Conservation (phyloP, 2,329 filamentous ascomycete species). For the Trichoderma gracile region DNA sequence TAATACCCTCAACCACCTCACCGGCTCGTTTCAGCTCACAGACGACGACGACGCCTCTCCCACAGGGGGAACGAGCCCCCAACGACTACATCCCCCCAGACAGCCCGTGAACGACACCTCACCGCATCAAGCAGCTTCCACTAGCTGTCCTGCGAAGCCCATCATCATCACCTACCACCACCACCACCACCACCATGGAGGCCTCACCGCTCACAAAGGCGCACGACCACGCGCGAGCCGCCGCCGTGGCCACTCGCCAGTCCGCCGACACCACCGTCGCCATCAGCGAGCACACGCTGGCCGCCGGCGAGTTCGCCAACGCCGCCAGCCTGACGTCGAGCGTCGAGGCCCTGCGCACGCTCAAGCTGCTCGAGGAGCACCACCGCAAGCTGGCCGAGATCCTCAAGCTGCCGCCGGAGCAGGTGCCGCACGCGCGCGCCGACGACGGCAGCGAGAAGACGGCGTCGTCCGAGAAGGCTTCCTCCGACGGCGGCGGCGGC, state of each 20-base stretch:
- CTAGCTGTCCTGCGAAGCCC: not conserved
- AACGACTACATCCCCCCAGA: not conserved
- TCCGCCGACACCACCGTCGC: constrained; percentile 76
- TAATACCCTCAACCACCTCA: not conserved
- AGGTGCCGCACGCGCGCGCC: constrained; percentile 38
- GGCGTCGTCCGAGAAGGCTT: constrained; percentile 30
- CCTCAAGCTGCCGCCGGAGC: constrained; percentile 65
- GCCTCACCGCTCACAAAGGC: constrained; percentile 58
- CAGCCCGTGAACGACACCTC: not conserved
- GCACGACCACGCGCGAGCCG: constrained; percentile 85
- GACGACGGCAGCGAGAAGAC: constrained; percentile 35
- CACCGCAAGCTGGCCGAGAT: constrained; percentile 82
- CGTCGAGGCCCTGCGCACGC: constrained; percentile 75
- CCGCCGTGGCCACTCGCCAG: constrained; percentile 74
- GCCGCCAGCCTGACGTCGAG: constrained; percentile 71
- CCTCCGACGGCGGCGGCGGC: not conserved
- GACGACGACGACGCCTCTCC: not conserved
- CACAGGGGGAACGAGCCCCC: not conserved
- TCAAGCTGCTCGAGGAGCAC: constrained; percentile 83
- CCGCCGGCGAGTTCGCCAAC: constrained; percentile 83
- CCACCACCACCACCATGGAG: constrained; percentile 36
- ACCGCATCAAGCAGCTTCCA: no score
- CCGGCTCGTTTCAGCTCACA: not conserved
- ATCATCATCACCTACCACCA: not conserved
- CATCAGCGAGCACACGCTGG: constrained; percentile 82